Percentiles rank a stretch among this genome's conserved stretches.
Evolutionary conservation across 2,329 filamentous ascomycete species (phyloP).

Genomic region (Nigrograna mackinnonii): DNA sequence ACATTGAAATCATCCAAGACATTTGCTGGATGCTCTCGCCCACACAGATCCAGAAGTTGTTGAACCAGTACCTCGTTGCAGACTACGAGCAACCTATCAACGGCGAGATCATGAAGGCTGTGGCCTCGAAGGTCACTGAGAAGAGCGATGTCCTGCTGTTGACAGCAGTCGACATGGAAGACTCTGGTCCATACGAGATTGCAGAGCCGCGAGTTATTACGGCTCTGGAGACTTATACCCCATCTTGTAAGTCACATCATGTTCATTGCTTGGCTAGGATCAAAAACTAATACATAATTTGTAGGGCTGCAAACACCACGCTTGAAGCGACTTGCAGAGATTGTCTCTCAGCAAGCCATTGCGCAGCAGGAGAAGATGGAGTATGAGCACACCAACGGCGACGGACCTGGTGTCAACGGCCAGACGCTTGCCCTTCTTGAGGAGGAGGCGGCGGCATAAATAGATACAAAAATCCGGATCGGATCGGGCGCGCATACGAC

Average conservation of each 20-base stretch:
- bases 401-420: conserved; percentile 21
- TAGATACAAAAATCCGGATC: background rate
- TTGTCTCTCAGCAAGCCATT: conserved; percentile 94
- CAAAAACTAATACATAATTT: conserved; percentile 29
- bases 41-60: conserved; percentile 97
- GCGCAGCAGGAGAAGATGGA: conserved; percentile 90
- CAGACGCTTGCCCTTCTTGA: conserved; percentile 20
- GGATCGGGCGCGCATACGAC: too few relatives aligned
- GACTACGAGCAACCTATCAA: conserved; percentile 99
- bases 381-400: conserved; percentile 39
- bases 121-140: conserved; percentile 93
- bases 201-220: conserved; percentile 95
- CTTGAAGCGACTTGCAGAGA: conserved; percentile 95
- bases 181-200: conserved; percentile 97
- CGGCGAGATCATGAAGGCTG: conserved; percentile 99
- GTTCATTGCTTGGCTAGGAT: background rate
- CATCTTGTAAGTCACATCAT: conserved; percentile 73
- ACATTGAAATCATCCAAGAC: conserved; percentile 99
- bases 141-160: conserved; percentile 96
- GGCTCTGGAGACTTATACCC: conserved; percentile 95
- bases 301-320: conserved; percentile 93
- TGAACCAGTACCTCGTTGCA: conserved; percentile 97
- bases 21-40: conserved; percentile 99
- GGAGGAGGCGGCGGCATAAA: conserved; percentile 20
- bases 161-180: conserved; percentile 97